These are phyloP conservation scores for Calocera cornea DNA, from an alignment of 768 basidiomycete genomes.

Conservation along the genomic window DNA sequence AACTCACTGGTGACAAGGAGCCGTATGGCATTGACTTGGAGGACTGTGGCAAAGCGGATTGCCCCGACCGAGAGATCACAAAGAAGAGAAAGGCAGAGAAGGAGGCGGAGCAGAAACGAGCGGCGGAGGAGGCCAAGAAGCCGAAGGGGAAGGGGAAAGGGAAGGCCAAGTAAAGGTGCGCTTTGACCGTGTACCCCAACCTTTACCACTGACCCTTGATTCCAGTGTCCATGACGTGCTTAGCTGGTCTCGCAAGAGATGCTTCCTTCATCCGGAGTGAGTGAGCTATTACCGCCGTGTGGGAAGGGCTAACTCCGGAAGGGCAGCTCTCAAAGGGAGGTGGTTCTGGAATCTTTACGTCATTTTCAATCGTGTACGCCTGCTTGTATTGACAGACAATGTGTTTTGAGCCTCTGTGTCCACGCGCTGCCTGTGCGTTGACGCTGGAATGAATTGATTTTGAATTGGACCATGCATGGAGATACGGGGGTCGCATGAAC, in stretches of 20 bases:
- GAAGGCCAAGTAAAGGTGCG: neutral
- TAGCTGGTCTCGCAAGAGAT: too few relatives aligned
- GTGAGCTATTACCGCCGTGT: too few relatives aligned
- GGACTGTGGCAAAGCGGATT: neutral
- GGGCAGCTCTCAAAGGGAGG: too few relatives aligned
- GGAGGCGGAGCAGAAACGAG: neutral
- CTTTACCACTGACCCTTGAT: too few relatives aligned
- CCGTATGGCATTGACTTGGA: neutral
- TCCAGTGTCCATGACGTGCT: too few relatives aligned
- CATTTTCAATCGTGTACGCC: neutral
- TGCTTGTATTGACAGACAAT: neutral
- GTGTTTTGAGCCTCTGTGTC: neutral
- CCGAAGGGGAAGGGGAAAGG: neutral
- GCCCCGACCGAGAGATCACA: neutral
- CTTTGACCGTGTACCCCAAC: too few relatives aligned
- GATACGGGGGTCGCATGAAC: neutral
- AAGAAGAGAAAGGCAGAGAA: neutral
- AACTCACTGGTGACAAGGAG: too few relatives aligned
- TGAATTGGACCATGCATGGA: too few relatives aligned
- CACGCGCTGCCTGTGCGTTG: neutral
- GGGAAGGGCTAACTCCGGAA: too few relatives aligned
- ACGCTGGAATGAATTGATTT: too few relatives aligned
- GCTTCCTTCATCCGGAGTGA: too few relatives aligned
- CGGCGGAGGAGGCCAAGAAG: neutral
- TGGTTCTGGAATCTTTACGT: neutral